These are phyloP conservation scores for Penicillium sp. DNA, from an alignment of 2,329 filamentous ascomycete species.

Conservation along the genomic window DNA sequence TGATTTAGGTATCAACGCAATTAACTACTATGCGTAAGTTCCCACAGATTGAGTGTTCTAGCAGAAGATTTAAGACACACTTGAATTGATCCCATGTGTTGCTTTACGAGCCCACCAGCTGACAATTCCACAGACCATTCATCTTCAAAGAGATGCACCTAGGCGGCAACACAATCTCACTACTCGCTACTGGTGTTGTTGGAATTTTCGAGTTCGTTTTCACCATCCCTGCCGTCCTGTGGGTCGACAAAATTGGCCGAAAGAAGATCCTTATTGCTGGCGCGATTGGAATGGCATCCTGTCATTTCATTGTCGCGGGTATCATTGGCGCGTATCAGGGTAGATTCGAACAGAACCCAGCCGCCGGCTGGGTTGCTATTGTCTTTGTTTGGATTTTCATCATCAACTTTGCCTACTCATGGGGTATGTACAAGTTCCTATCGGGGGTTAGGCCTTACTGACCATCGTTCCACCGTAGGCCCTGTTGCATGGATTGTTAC, in stretches of 20 bases:
- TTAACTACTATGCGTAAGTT: slow-evolving; percentile 42
- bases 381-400: slow-evolving; percentile 66
- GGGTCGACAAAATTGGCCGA: slow-evolving; percentile 42
- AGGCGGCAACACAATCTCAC: slow-evolving; percentile 36
- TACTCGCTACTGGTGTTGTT: slow-evolving; percentile 42
- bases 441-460: background rate
- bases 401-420: slow-evolving; percentile 71
- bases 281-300: slow-evolving; percentile 67
- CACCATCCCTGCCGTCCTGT: slow-evolving; percentile 43
- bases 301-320: slow-evolving; percentile 68
- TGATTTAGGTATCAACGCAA: slow-evolving; percentile 39
- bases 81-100: background rate
- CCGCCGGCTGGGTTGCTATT: slow-evolving; percentile 68
- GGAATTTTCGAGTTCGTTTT: slow-evolving; percentile 42
- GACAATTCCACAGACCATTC: slow-evolving; percentile 18
- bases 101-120: slow-evolving; percentile 1
- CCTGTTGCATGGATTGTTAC: slow-evolving; percentile 73
- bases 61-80: background rate
- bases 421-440: slow-evolving; percentile 41
- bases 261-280: slow-evolving; percentile 46
- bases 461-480: slow-evolving; percentile 8
- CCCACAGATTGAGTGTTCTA: background rate
- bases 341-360: slow-evolving; percentile 56
- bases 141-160: slow-evolving; percentile 38
- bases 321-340: slow-evolving; percentile 65